Conservation (phyloP, 176 grass and related monocot species). For the Hsuehochloa calcarea region DNA sequence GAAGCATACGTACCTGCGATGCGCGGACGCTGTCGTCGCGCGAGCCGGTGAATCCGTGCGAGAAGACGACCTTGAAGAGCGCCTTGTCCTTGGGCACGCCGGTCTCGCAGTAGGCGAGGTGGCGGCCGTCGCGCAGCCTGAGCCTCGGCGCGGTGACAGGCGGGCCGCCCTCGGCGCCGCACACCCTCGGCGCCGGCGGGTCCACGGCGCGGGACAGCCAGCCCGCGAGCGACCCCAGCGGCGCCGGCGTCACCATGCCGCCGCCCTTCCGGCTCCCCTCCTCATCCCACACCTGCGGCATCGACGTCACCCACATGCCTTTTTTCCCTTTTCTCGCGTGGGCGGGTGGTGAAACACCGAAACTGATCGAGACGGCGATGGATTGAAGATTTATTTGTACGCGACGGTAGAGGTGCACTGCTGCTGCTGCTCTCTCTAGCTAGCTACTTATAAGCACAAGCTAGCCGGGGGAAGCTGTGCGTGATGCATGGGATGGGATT, state of each 20-base stretch:
- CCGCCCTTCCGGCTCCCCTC: slow-evolving; percentile 8
- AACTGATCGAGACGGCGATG: background rate
- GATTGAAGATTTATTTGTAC: background rate
- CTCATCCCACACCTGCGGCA: slow-evolving; percentile 56
- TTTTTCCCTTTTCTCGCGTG: too few species aligned
- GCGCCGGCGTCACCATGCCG: slow-evolving; percentile 31
- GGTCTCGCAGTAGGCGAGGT: slow-evolving; percentile 80
- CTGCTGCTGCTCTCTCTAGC: background rate
- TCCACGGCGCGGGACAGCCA: slow-evolving; percentile 47
- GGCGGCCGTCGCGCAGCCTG: slow-evolving; percentile 58
- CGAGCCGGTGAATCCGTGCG: slow-evolving; percentile 71
- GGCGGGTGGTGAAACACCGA: background rate
- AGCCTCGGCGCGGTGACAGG: slow-evolving; percentile 62
- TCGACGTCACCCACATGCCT: slow-evolving; percentile 33
- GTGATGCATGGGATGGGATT: too few species aligned
- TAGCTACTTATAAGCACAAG: background rate
- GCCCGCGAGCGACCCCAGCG: slow-evolving; percentile 47
- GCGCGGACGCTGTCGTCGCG: slow-evolving; percentile 57
- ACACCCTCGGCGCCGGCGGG: slow-evolving; percentile 51
- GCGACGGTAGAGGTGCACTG: background rate
- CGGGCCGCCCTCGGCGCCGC: slow-evolving; percentile 59
- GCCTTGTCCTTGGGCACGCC: slow-evolving; percentile 67
- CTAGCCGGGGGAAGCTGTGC: too few species aligned
- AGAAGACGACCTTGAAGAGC: slow-evolving; percentile 67
- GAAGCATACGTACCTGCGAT: slow-evolving; percentile 36